Evolutionary conservation across 2,329 filamentous ascomycete species (phyloP).

Genomic region (Monosporascus sp.): DNA sequence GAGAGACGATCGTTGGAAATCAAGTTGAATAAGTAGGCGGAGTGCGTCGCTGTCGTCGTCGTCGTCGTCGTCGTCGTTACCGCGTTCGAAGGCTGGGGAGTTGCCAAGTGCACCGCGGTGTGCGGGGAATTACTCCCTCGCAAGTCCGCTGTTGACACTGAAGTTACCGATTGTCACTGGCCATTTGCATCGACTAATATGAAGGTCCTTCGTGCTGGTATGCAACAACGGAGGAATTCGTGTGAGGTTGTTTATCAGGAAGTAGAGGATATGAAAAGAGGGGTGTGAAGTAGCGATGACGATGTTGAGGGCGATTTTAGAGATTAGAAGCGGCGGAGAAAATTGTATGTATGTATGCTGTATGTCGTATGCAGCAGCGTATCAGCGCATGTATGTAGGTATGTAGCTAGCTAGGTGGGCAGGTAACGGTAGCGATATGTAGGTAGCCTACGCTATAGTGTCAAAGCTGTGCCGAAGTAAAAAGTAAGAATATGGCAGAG

Average conservation of each 20-base stretch:
- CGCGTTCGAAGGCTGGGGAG: conserved; percentile 4
- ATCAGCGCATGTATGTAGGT: too few species aligned
- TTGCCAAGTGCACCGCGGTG: conserved; percentile 41
- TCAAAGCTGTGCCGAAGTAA: too few species aligned
- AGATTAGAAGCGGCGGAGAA: background rate
- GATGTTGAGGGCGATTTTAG: background rate
- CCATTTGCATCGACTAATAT: conserved; percentile 44
- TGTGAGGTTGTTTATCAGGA: background rate
- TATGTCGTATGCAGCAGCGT: too few species aligned
- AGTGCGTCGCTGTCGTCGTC: too few species aligned
- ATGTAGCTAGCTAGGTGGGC: too few species aligned
- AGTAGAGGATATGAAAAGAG: background rate
- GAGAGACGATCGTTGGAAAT: too few species aligned
- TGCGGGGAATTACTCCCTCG: conserved; percentile 55
- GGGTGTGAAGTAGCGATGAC: background rate
- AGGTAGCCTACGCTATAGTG: too few species aligned
- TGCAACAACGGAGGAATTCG: background rate
- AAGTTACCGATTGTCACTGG: conserved; percentile 50
- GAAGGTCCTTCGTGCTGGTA: conserved; percentile 2
- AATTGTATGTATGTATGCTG: background rate
- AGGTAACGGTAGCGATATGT: too few species aligned
- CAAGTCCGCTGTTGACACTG: conserved; percentile 50
- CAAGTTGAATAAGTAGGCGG: too few species aligned
- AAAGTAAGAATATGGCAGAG: too few species aligned
- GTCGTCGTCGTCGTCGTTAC: too few species aligned